A percentile compares a stretch with the other conserved stretches of the same genome.
Conservation (phyloP, 805 yeast genomes). For the Saturnispora silvae region DNA sequence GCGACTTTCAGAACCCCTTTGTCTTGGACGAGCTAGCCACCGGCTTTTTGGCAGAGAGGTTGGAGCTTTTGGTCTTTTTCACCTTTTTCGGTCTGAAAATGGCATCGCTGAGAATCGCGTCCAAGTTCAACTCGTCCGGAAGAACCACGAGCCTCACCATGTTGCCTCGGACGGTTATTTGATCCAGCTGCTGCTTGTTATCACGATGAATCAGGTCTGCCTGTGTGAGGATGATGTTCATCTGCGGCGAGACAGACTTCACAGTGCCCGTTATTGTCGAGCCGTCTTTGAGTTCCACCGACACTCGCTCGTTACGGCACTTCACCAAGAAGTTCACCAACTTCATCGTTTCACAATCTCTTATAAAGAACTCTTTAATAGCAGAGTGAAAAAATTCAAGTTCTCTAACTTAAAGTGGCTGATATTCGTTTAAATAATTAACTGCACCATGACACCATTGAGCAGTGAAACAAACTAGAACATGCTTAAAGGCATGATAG, state of each 20-base stretch:
- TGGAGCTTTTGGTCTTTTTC: constrained; percentile 8
- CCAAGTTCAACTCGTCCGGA: constrained; percentile 79
- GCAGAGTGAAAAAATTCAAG: too few relatives aligned
- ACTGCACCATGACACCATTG: too few relatives aligned
- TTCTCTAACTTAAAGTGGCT: too few relatives aligned
- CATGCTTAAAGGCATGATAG: too few relatives aligned
- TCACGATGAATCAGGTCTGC: constrained; percentile 62
- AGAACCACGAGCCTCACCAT: constrained; percentile 73
- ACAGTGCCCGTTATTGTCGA: constrained; percentile 77
- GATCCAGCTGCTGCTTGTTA: constrained; percentile 37
- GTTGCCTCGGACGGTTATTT: constrained; percentile 79
- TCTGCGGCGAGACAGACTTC: constrained; percentile 75
- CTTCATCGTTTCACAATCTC: constrained; percentile 36
- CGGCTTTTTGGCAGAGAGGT: too few relatives aligned
- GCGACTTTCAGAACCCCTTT: constrained; percentile 8
- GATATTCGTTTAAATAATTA: too few relatives aligned
- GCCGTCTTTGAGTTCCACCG: constrained; percentile 87
- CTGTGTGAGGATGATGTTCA: constrained; percentile 77
- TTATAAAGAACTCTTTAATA: too few relatives aligned
- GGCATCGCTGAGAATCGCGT: constrained; percentile 46
- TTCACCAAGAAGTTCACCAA: constrained; percentile 74
- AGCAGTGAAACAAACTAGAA: too few relatives aligned
- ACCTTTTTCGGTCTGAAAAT: constrained; percentile 27
- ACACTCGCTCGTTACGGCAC: constrained; percentile 74
- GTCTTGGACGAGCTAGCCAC: too few relatives aligned